These are phyloP conservation scores for Prunus mume DNA, from an alignment of 306 rosid genomes.

Conservation along the genomic window DNA sequence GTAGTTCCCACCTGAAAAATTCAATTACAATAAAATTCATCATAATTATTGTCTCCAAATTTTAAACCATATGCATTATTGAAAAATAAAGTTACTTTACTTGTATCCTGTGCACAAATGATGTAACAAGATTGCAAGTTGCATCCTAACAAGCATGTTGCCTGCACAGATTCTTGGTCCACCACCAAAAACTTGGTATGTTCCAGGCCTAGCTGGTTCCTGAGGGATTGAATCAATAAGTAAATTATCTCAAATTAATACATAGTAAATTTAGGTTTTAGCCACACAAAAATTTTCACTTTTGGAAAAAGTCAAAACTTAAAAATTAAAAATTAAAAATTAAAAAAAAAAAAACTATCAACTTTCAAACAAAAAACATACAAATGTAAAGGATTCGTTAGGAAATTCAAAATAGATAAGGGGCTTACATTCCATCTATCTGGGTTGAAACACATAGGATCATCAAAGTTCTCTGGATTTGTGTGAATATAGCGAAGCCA, in stretches of 20 bases:
- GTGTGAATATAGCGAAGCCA: slow-evolving; percentile 28
- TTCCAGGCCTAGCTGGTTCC: slow-evolving; percentile 27
- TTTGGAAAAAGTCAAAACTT: too few species aligned
- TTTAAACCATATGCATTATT: too few species aligned
- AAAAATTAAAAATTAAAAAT: too few species aligned
- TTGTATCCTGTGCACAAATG: slow-evolving; percentile 42
- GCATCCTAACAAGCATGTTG: slow-evolving; percentile 41
- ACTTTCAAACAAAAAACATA: too few species aligned
- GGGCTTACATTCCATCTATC: slow-evolving; percentile 26
- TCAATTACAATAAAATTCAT: not conserved
- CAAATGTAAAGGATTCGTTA: too few species aligned
- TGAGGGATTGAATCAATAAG: not conserved
- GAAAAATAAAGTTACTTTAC: slow-evolving; percentile 9
- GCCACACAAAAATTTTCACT: too few species aligned
- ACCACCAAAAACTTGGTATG: slow-evolving; percentile 38
- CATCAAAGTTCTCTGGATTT: slow-evolving; percentile 20
- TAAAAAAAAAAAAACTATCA: too few species aligned
- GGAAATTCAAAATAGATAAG: too few species aligned
- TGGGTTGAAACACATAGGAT: slow-evolving; percentile 31
- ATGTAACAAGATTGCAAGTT: slow-evolving; percentile 39
- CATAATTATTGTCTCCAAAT: too few species aligned
- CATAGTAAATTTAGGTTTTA: too few species aligned
- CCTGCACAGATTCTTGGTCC: slow-evolving; percentile 46
- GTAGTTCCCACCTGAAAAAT: slow-evolving; percentile 40
- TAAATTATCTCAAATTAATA: too few species aligned